Conservation (phyloP, 305 asterid genomes). For the Solanum hybrid region DNA sequence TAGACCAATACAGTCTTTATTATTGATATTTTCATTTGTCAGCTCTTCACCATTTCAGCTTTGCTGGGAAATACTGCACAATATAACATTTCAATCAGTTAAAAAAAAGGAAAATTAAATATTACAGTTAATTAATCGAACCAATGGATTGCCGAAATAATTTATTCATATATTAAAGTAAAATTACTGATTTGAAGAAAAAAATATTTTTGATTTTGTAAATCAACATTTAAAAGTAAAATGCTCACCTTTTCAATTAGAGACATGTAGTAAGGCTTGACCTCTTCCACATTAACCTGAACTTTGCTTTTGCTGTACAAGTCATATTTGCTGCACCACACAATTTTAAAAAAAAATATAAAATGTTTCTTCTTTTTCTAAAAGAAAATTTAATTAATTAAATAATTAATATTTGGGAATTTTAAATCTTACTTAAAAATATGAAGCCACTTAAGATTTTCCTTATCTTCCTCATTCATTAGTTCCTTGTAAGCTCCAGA, state of each 20-base stretch:
- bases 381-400: neutral
- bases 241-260: slow-evolving; percentile 51
- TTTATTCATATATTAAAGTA: no score
- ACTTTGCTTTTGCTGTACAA: slow-evolving; percentile 75
- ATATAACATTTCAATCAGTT: neutral
- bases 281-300: slow-evolving; percentile 41
- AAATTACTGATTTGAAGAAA: neutral
- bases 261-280: slow-evolving; percentile 19
- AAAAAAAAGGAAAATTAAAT: neutral
- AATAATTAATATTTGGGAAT: neutral
- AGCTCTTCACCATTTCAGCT: slow-evolving; percentile 43
- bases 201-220: neutral
- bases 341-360: neutral
- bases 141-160: no score
- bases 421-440: slow-evolving; percentile 46
- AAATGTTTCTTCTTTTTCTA: neutral
- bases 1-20: neutral
- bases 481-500: slow-evolving; percentile 65
- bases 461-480: slow-evolving; percentile 64
- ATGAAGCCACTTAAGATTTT: slow-evolving; percentile 64
- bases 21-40: neutral
- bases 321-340: slow-evolving; percentile 54
- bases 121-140: neutral
- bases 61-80: slow-evolving; percentile 61
- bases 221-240: neutral